phyloP scores from a whole-genome alignment of 1,284 basidiomycete genomes.

The Boletus hoseneyae region DNA sequence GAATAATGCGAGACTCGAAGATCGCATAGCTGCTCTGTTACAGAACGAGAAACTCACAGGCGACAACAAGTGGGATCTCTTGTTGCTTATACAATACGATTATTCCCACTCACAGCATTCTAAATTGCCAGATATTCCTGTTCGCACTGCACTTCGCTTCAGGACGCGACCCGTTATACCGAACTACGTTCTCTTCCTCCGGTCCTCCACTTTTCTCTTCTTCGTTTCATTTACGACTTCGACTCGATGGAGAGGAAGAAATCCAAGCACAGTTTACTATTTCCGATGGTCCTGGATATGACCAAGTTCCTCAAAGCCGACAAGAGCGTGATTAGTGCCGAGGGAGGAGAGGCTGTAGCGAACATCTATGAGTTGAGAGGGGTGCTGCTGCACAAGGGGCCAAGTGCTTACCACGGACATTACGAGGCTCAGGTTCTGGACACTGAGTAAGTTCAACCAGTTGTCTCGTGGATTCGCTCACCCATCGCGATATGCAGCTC shows the following conservation, averaged over 20 bases:
- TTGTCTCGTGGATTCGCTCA: conserved; percentile 5
- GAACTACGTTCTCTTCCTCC: conserved; percentile 71
- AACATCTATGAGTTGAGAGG: conserved; percentile 76
- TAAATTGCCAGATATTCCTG: conserved; percentile 65
- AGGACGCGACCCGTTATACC: conserved; percentile 75
- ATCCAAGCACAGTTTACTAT: conserved; percentile 72
- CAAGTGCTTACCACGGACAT: conserved; percentile 88
- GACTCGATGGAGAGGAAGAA: conserved; percentile 77
- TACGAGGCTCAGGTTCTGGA: conserved; percentile 90
- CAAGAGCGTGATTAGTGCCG: conserved; percentile 11
- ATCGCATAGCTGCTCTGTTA: conserved; percentile 60
- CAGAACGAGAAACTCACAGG: conserved; percentile 70
- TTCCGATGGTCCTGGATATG: conserved; percentile 77
- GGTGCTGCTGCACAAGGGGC: conserved; percentile 80
- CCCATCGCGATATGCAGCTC: conserved; percentile 41
- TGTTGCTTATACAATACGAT: neutral
- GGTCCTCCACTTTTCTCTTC: conserved; percentile 82
- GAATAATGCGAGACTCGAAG: conserved; percentile 71
- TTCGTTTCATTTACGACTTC: conserved; percentile 87
- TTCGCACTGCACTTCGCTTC: conserved; percentile 62
- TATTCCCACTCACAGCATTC: neutral
- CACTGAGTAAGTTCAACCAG: conserved; percentile 48
- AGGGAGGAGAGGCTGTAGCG: conserved; percentile 9
- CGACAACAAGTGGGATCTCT: conserved; percentile 64
- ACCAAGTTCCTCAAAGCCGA: conserved; percentile 47